A percentile compares a stretch with the other conserved stretches of the same genome.
Evolutionary conservation across 495 filamentous ascomycete species (phyloP).

Genomic region (Lichenothelia convexa): DNA sequence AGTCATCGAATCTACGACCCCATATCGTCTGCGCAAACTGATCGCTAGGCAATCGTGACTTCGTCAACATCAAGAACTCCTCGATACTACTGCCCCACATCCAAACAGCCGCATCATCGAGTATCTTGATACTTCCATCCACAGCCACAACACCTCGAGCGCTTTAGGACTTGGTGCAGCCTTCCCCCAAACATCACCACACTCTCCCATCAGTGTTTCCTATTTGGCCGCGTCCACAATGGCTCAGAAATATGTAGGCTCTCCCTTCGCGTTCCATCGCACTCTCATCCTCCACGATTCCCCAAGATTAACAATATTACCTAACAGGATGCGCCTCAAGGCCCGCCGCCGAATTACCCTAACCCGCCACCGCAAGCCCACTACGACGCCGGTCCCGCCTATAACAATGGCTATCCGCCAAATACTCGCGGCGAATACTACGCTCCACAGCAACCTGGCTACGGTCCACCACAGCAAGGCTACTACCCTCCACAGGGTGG

Average conservation of each 20-base stretch:
- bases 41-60: too few relatives aligned
- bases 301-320: background rate
- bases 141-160: too few relatives aligned
- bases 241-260: background rate
- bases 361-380: conserved; percentile 12
- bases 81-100: too few relatives aligned
- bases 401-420: background rate
- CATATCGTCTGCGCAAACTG: too few relatives aligned
- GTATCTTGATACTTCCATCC: too few relatives aligned
- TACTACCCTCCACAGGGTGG: conserved; percentile 3
- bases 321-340: background rate
- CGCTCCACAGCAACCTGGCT: background rate
- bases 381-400: conserved; percentile 11
- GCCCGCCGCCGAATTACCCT: conserved; percentile 7
- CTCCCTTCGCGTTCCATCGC: background rate
- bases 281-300: background rate
- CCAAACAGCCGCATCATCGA: too few relatives aligned
- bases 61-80: too few relatives aligned
- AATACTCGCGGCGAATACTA: conserved; percentile 1
- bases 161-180: too few relatives aligned
- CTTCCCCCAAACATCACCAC: too few relatives aligned
- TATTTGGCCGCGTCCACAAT: background rate
- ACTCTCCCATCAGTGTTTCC: background rate
- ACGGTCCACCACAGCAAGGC: conserved; percentile 3
- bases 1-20: too few relatives aligned